Evolutionary conservation across 148 eudicot species (phyloP).

Genomic region (Drosera capensis): DNA sequence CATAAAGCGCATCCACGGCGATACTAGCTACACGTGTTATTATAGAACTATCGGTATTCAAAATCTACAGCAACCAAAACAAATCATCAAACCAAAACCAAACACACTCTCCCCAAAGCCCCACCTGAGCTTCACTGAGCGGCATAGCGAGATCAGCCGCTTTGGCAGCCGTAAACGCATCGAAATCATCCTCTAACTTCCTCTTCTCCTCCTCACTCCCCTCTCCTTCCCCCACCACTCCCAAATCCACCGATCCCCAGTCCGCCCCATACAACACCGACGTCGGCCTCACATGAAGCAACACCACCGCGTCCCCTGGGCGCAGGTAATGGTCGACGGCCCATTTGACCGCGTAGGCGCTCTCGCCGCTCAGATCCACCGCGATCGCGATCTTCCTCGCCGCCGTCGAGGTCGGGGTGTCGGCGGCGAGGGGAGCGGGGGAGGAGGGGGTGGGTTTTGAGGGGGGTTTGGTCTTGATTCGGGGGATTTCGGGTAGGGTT

Average conservation of each 20-base stretch:
- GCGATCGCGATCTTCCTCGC: slow-evolving; percentile 76
- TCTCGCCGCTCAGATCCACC: slow-evolving; percentile 72
- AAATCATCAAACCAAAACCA: no score
- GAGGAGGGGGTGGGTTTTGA: slow-evolving; percentile 28
- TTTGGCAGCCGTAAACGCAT: slow-evolving; percentile 58
- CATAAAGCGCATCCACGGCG: no score
- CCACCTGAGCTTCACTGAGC: slow-evolving; percentile 53
- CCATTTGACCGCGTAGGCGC: slow-evolving; percentile 87
- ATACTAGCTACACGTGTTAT: no score
- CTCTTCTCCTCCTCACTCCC: no score
- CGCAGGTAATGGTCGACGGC: slow-evolving; percentile 69
- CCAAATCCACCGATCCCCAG: slow-evolving; percentile 73
- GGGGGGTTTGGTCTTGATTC: slow-evolving; percentile 19
- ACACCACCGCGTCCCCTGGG: slow-evolving; percentile 74
- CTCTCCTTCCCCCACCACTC: no score
- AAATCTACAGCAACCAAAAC: no score
- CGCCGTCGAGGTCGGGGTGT: slow-evolving; percentile 61
- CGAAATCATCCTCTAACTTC: slow-evolving; percentile 71
- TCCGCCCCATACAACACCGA: slow-evolving; percentile 86
- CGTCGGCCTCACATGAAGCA: slow-evolving; percentile 69
- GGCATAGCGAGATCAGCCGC: slow-evolving; percentile 67
- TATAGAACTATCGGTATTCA: no score
- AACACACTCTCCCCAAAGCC: no score
- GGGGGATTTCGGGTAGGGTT: slow-evolving; percentile 21
- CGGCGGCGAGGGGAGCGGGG: slow-evolving; percentile 27